A percentile compares a stretch with the other conserved stretches of the same genome.
phyloP scores from a whole-genome alignment of 1,284 basidiomycete genomes.

The Apiotrichum veenhuisii region DNA sequence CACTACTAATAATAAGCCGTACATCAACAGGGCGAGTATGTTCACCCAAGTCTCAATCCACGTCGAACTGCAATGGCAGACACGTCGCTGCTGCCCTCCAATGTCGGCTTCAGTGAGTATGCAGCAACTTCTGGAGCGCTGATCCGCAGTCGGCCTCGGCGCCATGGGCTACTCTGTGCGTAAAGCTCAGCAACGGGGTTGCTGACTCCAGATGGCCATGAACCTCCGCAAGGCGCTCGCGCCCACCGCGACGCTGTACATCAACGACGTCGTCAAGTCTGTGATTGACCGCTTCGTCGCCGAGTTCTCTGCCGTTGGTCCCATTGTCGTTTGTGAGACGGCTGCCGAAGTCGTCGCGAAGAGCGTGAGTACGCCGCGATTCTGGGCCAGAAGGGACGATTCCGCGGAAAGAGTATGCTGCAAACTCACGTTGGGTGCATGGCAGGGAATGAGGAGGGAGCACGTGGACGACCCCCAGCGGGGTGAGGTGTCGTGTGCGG shows the following conservation, averaged over 20 bases:
- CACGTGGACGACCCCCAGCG: no score
- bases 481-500: no score
- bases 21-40: no score
- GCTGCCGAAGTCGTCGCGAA: conserved; percentile 3
- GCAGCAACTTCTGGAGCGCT: not conserved
- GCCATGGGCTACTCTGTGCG: conserved; percentile 4
- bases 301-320: not conserved
- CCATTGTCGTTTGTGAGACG: not conserved
- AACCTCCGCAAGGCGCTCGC: conserved; percentile 4
- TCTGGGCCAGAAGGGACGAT: no score
- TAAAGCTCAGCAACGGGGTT: not conserved
- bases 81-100: not conserved
- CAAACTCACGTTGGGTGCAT: no score
- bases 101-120: conserved; percentile 6
- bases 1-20: no score
- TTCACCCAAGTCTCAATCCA: no score
- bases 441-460: no score
- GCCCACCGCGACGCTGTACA: not conserved
- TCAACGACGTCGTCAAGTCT: conserved; percentile 5
- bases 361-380: not conserved
- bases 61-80: not conserved
- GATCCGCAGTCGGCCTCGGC: conserved; percentile 6
- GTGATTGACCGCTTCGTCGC: no score
- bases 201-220: conserved; percentile 7
- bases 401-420: no score